These are phyloP conservation scores for Aspergillus cavernicola DNA, from an alignment of 495 filamentous ascomycete species.

Conservation along the genomic window DNA sequence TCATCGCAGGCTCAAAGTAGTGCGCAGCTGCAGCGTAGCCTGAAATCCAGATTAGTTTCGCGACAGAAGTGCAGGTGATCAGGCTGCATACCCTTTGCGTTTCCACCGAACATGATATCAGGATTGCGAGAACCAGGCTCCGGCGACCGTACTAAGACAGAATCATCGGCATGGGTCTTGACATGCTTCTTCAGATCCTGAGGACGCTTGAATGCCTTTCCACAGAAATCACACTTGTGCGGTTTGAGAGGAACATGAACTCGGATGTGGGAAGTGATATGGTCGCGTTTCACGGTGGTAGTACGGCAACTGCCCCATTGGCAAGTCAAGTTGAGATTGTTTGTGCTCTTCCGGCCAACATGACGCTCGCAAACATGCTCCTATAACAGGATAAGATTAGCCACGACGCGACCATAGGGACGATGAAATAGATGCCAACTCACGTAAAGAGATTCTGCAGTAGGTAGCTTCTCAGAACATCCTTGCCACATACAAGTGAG, in stretches of 20 bases:
- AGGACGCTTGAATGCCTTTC: conserved; percentile 98
- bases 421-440: conserved; percentile 33
- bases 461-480: conserved; percentile 76
- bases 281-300: conserved; percentile 97
- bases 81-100: conserved; percentile 32
- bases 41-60: conserved; percentile 7
- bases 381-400: conserved; percentile 42
- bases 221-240: conserved; percentile 97
- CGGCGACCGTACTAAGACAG: conserved; percentile 76
- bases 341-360: conserved; percentile 97
- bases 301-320: conserved; percentile 96
- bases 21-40: conserved; percentile 40
- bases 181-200: conserved; percentile 99
- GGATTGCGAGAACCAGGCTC: conserved; percentile 53
- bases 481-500: conserved; percentile 82
- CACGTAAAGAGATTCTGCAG: conserved; percentile 87
- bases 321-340: conserved; percentile 96
- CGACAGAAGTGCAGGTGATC: neutral
- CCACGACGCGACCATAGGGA: conserved; percentile 8
- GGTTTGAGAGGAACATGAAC: conserved; percentile 98
- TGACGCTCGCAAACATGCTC: conserved; percentile 99
- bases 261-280: conserved; percentile 98
- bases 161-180: conserved; percentile 99
- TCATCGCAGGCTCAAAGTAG: conserved; percentile 44
- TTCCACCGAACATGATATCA: conserved; percentile 51